These are phyloP conservation scores for Vachellia pachyceras DNA, from an alignment of 306 rosid genomes.

Conservation along the genomic window DNA sequence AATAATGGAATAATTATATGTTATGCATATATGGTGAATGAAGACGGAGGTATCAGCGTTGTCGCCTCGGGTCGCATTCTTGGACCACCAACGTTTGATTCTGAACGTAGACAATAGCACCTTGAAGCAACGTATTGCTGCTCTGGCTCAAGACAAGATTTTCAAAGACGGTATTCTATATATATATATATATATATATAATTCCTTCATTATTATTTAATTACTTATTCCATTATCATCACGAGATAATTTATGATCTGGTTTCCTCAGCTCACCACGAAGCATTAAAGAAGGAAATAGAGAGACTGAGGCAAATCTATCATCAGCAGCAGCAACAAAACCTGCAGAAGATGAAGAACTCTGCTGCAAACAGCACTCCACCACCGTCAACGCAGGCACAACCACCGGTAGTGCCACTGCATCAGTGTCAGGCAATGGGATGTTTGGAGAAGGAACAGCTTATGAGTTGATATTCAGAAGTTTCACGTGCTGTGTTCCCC, in stretches of 20 bases:
- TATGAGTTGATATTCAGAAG: neutral
- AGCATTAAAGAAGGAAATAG: constrained; percentile 89
- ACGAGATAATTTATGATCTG: neutral
- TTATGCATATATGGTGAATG: neutral
- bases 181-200: too few relatives aligned
- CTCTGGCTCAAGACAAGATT: constrained; percentile 74
- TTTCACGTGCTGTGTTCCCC: constrained; percentile 62
- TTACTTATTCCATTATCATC: neutral
- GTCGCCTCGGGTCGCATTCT: constrained; percentile 73
- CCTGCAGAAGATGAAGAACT: constrained; percentile 61
- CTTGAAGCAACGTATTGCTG: constrained; percentile 73
- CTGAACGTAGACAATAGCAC: constrained; percentile 70
- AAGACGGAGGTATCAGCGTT: constrained; percentile 77
- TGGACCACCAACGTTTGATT: constrained; percentile 77
- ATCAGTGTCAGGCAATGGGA: constrained; percentile 6
- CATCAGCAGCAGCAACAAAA: constrained; percentile 65
- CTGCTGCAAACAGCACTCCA: constrained; percentile 18
- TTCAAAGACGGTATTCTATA: constrained; percentile 76
- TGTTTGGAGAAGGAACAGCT: constrained; percentile 37
- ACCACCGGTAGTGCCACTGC: constrained; percentile 10
- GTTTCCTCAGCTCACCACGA: constrained; percentile 54
- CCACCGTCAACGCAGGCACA: too few relatives aligned
- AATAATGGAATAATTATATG: neutral
- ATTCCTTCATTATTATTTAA: too few relatives aligned
- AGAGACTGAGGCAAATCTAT: constrained; percentile 84